These are phyloP conservation scores for Falciphora oryzae DNA, from an alignment of 2,329 filamentous ascomycete species.

Conservation along the genomic window DNA sequence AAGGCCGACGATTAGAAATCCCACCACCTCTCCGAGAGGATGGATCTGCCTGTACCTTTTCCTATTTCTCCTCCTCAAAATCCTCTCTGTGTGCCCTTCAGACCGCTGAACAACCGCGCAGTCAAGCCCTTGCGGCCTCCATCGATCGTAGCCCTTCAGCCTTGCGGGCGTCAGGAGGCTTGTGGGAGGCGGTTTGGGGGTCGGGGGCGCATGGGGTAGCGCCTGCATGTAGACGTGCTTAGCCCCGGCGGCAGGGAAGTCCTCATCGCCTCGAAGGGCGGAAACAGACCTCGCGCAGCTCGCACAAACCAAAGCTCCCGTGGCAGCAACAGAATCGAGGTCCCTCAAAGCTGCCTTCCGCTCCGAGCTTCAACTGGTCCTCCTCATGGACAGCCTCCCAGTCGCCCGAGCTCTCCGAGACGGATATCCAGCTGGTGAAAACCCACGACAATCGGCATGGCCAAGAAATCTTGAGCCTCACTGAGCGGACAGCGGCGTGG, in stretches of 20 bases:
- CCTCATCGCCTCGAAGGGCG: background rate
- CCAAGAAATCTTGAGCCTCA: slow-evolving; percentile 26
- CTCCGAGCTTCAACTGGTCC: too few species aligned
- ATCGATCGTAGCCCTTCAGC: slow-evolving; percentile 1
- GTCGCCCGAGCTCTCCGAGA: too few species aligned
- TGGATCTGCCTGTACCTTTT: background rate
- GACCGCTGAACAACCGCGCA: background rate
- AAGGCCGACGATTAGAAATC: background rate
- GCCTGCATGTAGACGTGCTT: too few species aligned
- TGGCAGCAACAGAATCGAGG: too few species aligned
- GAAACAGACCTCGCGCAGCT: slow-evolving; percentile 25
- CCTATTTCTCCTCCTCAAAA: background rate
- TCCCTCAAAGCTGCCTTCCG: too few species aligned
- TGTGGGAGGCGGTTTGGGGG: too few species aligned
- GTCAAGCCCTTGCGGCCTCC: background rate
- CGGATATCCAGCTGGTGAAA: slow-evolving; percentile 27
- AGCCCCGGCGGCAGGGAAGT: too few species aligned
- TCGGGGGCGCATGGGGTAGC: too few species aligned
- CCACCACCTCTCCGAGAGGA: background rate
- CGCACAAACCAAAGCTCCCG: slow-evolving; percentile 8
- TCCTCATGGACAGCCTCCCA: too few species aligned
- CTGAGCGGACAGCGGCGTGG: slow-evolving; percentile 20
- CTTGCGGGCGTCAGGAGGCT: background rate
- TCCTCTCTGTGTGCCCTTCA: background rate
- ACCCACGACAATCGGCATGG: slow-evolving; percentile 25